Conservation (phyloP, 352 stramenopile species). For the Plasmopara viticola region DNA sequence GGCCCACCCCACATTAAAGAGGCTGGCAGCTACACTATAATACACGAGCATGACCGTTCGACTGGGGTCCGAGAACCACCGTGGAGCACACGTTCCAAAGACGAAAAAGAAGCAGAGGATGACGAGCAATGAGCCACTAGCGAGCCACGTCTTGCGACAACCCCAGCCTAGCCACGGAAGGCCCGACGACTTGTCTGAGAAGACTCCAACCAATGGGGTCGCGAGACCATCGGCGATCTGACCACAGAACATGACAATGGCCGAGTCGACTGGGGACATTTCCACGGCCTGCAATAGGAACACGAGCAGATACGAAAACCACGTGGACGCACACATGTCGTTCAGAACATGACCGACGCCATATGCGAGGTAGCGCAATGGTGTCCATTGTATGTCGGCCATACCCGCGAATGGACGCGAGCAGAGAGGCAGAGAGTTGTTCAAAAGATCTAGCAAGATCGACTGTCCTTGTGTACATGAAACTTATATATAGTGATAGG, state of each 20-base stretch:
- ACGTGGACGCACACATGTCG: conserved; percentile 85
- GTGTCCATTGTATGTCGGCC: conserved; percentile 42
- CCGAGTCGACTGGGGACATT: conserved; percentile 70
- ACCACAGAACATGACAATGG: conserved; percentile 82
- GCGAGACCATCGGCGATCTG: conserved; percentile 78
- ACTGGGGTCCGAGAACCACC: conserved; percentile 57
- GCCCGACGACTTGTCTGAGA: conserved; percentile 61
- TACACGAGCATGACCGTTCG: conserved; percentile 59
- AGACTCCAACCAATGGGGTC: conserved; percentile 71
- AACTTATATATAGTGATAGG: no score
- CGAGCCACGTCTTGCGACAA: conserved; percentile 70
- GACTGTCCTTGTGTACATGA: no score
- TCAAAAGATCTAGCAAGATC: no score
- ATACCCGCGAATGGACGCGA: neutral
- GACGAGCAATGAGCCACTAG: conserved; percentile 61
- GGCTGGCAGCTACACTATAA: conserved; percentile 64
- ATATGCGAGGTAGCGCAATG: conserved; percentile 57
- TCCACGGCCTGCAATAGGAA: conserved; percentile 60
- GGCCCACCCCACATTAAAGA: conserved; percentile 85
- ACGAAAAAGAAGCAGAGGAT: conserved; percentile 84
- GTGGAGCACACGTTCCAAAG: conserved; percentile 55
- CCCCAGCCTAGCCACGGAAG: conserved; percentile 60
- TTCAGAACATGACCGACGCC: conserved; percentile 82
- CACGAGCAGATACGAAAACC: conserved; percentile 85
- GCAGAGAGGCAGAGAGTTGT: no score